Conservation (phyloP, 148 eudicot genomes). For the Bassia scoparia region DNA sequence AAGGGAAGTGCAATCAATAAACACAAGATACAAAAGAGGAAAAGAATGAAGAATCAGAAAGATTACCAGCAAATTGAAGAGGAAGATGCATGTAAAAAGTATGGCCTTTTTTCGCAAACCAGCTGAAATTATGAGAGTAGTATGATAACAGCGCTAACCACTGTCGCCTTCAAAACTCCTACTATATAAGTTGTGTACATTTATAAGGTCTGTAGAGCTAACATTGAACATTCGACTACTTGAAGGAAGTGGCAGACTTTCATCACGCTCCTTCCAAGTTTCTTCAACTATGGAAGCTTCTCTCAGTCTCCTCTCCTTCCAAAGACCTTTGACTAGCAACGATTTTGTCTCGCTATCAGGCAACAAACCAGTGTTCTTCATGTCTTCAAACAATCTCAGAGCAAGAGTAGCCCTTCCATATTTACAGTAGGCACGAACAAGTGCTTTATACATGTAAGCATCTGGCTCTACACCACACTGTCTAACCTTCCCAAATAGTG, state of each 20-base stretch:
- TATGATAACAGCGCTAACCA: background rate
- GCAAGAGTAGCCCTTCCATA: constrained; percentile 69
- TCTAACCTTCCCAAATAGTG: constrained; percentile 56
- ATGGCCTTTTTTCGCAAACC: background rate
- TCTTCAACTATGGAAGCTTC: constrained; percentile 84
- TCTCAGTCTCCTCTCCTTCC: constrained; percentile 84
- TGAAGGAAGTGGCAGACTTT: constrained; percentile 46
- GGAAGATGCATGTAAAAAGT: background rate
- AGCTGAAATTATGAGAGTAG: background rate
- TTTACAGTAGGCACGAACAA: constrained; percentile 71
- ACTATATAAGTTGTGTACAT: constrained; percentile 46
- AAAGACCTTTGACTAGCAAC: constrained; percentile 74
- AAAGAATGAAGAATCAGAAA: background rate
- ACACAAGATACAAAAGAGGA: background rate
- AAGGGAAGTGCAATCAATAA: background rate
- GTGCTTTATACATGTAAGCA: constrained; percentile 62
- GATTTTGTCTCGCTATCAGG: constrained; percentile 65
- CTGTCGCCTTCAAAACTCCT: constrained; percentile 25
- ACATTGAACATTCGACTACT: constrained; percentile 52
- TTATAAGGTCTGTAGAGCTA: constrained; percentile 50
- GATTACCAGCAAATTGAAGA: constrained; percentile 15
- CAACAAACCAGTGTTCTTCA: constrained; percentile 50
- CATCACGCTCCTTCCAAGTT: constrained; percentile 40
- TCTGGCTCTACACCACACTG: constrained; percentile 71
- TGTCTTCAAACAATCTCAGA: constrained; percentile 74